These are phyloP conservation scores for Coelastrella sp. DNA, from an alignment of 139 green algal species.

Conservation along the genomic window DNA sequence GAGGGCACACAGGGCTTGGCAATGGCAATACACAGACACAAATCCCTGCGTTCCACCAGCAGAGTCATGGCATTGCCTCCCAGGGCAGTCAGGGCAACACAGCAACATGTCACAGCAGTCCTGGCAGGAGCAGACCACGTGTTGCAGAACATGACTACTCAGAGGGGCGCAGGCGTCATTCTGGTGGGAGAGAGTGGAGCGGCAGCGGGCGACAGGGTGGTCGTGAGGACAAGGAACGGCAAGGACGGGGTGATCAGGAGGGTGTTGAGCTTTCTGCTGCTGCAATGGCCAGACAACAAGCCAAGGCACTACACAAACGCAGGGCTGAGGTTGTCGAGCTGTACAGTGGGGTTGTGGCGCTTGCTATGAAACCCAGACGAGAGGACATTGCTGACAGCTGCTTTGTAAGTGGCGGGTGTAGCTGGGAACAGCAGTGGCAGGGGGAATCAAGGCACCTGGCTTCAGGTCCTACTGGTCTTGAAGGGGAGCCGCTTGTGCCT, in stretches of 20 bases:
- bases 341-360: conserved; percentile 28
- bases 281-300: background rate
- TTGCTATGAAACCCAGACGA: conserved; percentile 22
- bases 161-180: background rate
- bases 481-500: background rate
- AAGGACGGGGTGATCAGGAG: background rate
- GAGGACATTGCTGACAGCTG: conserved; percentile 10
- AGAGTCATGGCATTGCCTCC: background rate
- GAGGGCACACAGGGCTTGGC: background rate
- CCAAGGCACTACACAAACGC: background rate
- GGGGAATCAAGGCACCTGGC: no score
- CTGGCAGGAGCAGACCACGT: background rate
- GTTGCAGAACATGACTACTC: background rate
- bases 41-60: background rate
- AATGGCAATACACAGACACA: background rate
- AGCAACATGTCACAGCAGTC: background rate
- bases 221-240: background rate
- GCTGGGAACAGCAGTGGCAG: background rate
- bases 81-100: background rate
- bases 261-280: background rate
- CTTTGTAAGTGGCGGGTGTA: background rate
- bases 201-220: no score
- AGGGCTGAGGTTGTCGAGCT: conserved; percentile 12
- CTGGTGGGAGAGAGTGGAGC: background rate
- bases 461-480: no score